These are phyloP conservation scores for Picocystis sp. DNA, from an alignment of 163 green algal species.

Conservation along the genomic window DNA sequence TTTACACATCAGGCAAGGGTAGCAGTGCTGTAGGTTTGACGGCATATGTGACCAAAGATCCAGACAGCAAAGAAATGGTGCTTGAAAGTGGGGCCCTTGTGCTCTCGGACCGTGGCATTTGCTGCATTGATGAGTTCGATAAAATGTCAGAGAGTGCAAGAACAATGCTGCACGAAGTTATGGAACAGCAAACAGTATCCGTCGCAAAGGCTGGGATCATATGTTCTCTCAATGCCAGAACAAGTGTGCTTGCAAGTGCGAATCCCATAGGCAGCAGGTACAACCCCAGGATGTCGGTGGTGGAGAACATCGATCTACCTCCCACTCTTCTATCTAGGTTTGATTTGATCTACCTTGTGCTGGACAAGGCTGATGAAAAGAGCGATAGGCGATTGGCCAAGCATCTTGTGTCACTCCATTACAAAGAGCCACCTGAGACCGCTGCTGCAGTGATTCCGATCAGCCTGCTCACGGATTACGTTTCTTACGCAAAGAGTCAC, in stretches of 20 bases:
- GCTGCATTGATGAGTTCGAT: conserved; percentile 99
- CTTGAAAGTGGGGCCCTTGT: conserved; percentile 93
- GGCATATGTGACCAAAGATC: conserved; percentile 83
- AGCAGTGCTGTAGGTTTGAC: conserved; percentile 85
- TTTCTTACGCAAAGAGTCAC: conserved; percentile 59
- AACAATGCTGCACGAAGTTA: conserved; percentile 65
- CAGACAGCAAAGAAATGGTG: conserved; percentile 89
- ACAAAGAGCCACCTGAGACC: conserved; percentile 13
- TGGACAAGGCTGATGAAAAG: conserved; percentile 67
- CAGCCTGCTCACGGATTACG: conserved; percentile 68
- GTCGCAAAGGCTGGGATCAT: conserved; percentile 98
- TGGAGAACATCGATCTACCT: conserved; percentile 97
- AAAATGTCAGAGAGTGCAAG: conserved; percentile 94
- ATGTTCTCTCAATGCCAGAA: conserved; percentile 89
- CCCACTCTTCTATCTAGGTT: conserved; percentile 90
- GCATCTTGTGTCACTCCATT: conserved; percentile 59
- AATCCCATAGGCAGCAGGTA: conserved; percentile 79
- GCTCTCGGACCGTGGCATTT: conserved; percentile 81
- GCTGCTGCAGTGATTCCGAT: conserved; percentile 34
- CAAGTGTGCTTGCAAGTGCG: conserved; percentile 78
- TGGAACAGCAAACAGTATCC: conserved; percentile 96
- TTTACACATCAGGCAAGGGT: conserved; percentile 78
- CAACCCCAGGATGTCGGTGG: conserved; percentile 69
- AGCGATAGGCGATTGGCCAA: conserved; percentile 50
- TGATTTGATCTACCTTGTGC: conserved; percentile 80